Percentiles rank a stretch among this genome's conserved stretches.
Evolutionary conservation across 2,329 filamentous ascomycete species (phyloP).

Genomic region (Rutstroemia sp.): DNA sequence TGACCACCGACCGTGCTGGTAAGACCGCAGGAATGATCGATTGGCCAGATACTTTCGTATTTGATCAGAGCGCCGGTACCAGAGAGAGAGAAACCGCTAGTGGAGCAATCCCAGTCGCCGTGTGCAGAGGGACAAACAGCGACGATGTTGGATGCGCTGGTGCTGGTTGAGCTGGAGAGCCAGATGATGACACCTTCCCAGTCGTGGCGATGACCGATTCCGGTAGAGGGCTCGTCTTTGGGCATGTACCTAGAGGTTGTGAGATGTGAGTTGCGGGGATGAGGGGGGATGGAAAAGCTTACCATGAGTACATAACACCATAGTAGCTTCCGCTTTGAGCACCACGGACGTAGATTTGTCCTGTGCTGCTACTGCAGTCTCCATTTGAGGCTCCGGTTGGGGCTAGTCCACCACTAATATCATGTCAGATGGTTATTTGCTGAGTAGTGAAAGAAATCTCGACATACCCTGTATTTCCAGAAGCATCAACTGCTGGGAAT

Average conservation of each 20-base stretch:
- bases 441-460: not conserved
- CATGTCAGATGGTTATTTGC: not conserved
- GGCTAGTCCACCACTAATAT: slow-evolving; percentile 20
- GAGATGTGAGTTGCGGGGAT: not conserved
- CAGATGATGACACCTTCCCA: slow-evolving; percentile 50
- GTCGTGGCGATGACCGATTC: slow-evolving; percentile 45
- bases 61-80: slow-evolving; percentile 39
- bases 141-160: slow-evolving; percentile 32
- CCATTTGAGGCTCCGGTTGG: slow-evolving; percentile 33
- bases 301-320: slow-evolving; percentile 46
- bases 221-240: slow-evolving; percentile 35
- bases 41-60: slow-evolving; percentile 41
- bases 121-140: slow-evolving; percentile 47
- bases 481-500: slow-evolving; percentile 52
- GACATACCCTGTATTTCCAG: slow-evolving; percentile 47
- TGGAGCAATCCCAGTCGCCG: slow-evolving; percentile 39
- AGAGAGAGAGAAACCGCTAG: slow-evolving; percentile 32
- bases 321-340: slow-evolving; percentile 35
- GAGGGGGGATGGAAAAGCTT: slow-evolving; percentile 28
- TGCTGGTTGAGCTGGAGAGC: slow-evolving; percentile 33
- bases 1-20: slow-evolving; percentile 31
- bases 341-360: slow-evolving; percentile 44
- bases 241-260: slow-evolving; percentile 38
- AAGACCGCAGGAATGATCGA: slow-evolving; percentile 35
- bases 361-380: slow-evolving; percentile 37